Percentiles rank a stretch among this genome's conserved stretches.
phyloP scores from a whole-genome alignment of 306 rosid species.

The Castanopsis chinensis region DNA sequence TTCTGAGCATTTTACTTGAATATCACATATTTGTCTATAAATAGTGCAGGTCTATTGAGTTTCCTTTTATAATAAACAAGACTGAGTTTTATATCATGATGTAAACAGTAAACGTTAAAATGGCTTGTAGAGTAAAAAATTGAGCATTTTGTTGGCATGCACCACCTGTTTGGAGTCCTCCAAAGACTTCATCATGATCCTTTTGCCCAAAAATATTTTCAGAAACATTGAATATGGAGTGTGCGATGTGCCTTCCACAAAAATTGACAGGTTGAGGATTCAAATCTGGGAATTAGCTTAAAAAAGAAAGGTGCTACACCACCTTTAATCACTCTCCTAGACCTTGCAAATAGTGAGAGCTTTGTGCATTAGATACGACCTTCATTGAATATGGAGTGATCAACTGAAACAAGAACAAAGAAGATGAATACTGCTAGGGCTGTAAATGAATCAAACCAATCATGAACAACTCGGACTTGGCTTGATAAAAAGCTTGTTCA shows the following conservation, averaged over 20 bases:
- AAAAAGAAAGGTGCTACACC: too few relatives aligned
- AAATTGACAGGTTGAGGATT: too few relatives aligned
- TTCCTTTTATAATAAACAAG: not conserved
- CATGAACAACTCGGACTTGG: too few relatives aligned
- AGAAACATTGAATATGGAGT: not conserved
- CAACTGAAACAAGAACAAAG: not conserved
- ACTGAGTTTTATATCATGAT: not conserved
- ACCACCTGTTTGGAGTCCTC: not conserved
- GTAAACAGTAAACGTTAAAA: not conserved
- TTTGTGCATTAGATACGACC: too few relatives aligned
- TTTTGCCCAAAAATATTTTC: not conserved
- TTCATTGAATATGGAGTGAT: not conserved
- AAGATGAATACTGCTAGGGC: not conserved
- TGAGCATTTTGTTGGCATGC: not conserved
- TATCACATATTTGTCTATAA: slow-evolving; percentile 13
- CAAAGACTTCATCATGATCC: not conserved
- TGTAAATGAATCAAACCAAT: too few relatives aligned
- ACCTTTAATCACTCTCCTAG: too few relatives aligned
- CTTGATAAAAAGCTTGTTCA: too few relatives aligned
- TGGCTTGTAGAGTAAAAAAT: not conserved
- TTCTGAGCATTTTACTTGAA: slow-evolving; percentile 33
- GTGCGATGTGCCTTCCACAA: too few relatives aligned
- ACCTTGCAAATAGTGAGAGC: too few relatives aligned
- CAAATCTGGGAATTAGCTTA: too few relatives aligned
- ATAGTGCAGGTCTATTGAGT: not conserved